phyloP scores from a whole-genome alignment of 2,329 filamentous ascomycete genomes.

The Lomentospora prolificans region DNA sequence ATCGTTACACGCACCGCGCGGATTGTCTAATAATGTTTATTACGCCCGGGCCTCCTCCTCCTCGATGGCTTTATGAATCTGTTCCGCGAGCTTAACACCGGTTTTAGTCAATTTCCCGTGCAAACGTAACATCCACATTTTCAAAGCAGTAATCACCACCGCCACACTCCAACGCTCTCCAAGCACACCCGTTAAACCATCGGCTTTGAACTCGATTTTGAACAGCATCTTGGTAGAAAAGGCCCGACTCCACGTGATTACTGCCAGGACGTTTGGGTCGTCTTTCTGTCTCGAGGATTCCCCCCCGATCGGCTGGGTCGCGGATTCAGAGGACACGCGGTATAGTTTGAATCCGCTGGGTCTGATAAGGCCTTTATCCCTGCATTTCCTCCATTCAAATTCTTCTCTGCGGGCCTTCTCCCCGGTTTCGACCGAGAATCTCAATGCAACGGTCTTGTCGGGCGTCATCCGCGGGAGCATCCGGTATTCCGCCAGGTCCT shows the following conservation, averaged over 20 bases:
- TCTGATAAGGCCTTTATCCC: background rate
- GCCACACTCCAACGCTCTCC: background rate
- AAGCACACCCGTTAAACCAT: background rate
- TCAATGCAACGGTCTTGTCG: background rate
- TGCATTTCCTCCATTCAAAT: conserved; percentile 2
- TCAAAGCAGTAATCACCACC: background rate
- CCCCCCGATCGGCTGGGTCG: background rate
- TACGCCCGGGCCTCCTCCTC: background rate
- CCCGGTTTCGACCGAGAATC: background rate
- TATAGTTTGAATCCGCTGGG: background rate
- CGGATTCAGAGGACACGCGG: background rate
- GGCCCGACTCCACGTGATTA: background rate
- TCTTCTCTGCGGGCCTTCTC: background rate
- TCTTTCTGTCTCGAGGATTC: background rate
- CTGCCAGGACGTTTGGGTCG: background rate
- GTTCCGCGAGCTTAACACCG: background rate
- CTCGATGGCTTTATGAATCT: background rate
- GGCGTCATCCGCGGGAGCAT: background rate
- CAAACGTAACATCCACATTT: background rate
- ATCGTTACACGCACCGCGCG: background rate
- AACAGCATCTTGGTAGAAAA: background rate
- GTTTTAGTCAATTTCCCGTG: background rate
- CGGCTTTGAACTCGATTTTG: background rate
- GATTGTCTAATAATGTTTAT: background rate
- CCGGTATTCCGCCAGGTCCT: background rate